Conservation (phyloP, 352 stramenopile genomes). For the Elongisporangium senticosum region DNA sequence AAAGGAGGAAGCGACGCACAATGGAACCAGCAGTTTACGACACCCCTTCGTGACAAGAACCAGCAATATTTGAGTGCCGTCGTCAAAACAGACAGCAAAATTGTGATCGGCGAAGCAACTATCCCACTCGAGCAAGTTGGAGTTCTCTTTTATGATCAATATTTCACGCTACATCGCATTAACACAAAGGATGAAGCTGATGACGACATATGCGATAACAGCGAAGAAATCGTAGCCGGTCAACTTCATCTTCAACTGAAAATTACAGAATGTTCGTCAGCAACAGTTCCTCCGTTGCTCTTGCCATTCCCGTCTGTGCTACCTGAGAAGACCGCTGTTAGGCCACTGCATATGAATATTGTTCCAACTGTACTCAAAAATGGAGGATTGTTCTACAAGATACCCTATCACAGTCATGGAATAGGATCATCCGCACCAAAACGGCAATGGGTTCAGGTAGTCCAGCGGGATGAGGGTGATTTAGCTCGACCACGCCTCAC, state of each 20-base stretch:
- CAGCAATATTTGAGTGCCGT: constrained; percentile 42
- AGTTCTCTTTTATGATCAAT: constrained; percentile 53
- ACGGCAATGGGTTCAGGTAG: constrained; percentile 66
- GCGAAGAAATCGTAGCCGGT: constrained; percentile 20
- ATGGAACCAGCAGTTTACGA: constrained; percentile 80
- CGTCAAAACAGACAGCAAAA: constrained; percentile 64
- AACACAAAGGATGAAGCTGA: not conserved
- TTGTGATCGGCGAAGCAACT: constrained; percentile 53
- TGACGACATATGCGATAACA: constrained; percentile 9
- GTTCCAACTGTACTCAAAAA: constrained; percentile 44
- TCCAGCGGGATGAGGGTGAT: constrained; percentile 2
- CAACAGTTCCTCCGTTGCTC: constrained; percentile 20
- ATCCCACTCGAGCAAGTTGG: constrained; percentile 37
- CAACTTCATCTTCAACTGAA: constrained; percentile 69
- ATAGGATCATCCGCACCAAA: constrained; percentile 19
- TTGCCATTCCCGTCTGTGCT: constrained; percentile 16
- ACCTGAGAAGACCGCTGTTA: not conserved
- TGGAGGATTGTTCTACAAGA: constrained; percentile 71
- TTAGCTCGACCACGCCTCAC: constrained; percentile 18
- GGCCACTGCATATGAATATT: constrained; percentile 2
- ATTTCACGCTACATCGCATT: constrained; percentile 43
- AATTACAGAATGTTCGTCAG: constrained; percentile 28
- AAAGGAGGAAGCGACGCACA: constrained; percentile 77
- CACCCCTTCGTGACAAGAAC: constrained; percentile 40
- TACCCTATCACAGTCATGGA: constrained; percentile 62